Evolutionary conservation across 169 alveolate genomes (phyloP).

Genomic region (Plasmodium coatneyi): DNA sequence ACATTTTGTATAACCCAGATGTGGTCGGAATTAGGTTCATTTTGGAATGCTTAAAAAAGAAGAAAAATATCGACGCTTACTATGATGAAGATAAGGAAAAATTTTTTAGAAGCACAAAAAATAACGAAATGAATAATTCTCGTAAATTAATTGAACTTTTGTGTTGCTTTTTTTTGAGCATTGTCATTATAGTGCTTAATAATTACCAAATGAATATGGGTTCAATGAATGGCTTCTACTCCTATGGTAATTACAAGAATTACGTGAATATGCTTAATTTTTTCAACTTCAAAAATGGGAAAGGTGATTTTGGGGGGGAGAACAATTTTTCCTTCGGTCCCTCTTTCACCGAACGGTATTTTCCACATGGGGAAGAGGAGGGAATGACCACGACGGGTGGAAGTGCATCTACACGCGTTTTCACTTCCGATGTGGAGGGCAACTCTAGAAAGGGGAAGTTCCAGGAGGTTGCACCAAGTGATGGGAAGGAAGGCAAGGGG

Average conservation of each 20-base stretch:
- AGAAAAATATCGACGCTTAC: conserved; percentile 72
- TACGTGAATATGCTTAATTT: conserved; percentile 6
- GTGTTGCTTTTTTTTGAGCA: conserved; percentile 39
- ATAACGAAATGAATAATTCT: conserved; percentile 48
- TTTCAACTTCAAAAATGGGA: not conserved
- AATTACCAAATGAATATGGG: conserved; percentile 73
- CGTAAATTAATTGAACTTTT: conserved; percentile 49
- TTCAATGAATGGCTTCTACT: conserved; percentile 25
- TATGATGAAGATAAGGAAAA: conserved; percentile 75
- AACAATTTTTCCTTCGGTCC: not conserved
- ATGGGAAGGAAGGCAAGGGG: not conserved
- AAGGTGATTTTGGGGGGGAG: not conserved
- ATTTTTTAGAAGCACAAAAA: conserved; percentile 52
- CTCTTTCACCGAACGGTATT: not conserved
- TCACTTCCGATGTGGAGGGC: not conserved
- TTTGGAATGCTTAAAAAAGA: conserved; percentile 45
- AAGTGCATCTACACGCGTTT: not conserved
- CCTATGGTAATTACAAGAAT: conserved; percentile 35
- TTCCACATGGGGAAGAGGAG: not conserved
- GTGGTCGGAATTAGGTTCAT: conserved; percentile 45
- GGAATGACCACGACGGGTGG: not conserved
- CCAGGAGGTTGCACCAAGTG: not conserved
- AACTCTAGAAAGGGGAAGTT: not conserved
- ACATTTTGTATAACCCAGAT: conserved; percentile 66
- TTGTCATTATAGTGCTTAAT: conserved; percentile 48